Conservation (phyloP, 2,329 filamentous ascomycete species). For the Curvularia lunata region DNA sequence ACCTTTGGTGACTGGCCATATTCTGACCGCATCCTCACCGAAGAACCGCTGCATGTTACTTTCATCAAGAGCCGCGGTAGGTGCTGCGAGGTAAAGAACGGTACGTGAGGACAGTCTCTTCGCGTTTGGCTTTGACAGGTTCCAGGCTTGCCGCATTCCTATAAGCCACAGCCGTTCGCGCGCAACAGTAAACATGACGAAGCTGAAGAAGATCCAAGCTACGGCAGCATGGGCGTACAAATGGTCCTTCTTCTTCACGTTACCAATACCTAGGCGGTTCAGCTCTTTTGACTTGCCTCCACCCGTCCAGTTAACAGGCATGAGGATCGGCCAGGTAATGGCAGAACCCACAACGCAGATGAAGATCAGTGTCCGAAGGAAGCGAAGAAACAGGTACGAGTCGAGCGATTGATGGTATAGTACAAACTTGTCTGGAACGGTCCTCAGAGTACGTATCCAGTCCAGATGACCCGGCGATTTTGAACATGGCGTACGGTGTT, state of each 20-base stretch:
- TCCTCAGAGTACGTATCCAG: constrained; percentile 58
- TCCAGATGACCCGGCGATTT: constrained; percentile 38
- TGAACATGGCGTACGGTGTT: constrained; percentile 51
- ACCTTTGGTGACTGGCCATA: constrained; percentile 84
- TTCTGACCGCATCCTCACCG: constrained; percentile 76
- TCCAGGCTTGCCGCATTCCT: constrained; percentile 90
- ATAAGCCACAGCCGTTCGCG: constrained; percentile 91
- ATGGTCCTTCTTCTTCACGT: constrained; percentile 69
- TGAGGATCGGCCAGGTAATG: constrained; percentile 87
- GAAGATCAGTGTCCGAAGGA: constrained; percentile 77
- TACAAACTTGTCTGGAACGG: constrained; percentile 74
- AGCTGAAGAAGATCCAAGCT: constrained; percentile 82
- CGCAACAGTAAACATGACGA: constrained; percentile 86
- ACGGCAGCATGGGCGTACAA: constrained; percentile 81
- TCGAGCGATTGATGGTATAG: constrained; percentile 92
- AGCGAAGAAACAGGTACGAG: constrained; percentile 88
- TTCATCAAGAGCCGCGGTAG: constrained; percentile 77
- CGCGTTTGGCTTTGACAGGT: constrained; percentile 82
- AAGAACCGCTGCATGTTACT: constrained; percentile 80
- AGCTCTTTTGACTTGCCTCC: constrained; percentile 69
- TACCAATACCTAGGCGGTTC: constrained; percentile 79
- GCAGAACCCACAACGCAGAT: constrained; percentile 83
- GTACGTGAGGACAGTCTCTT: constrained; percentile 88
- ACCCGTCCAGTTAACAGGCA: constrained; percentile 88
- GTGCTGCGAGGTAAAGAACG: constrained; percentile 87